Evolutionary conservation across 106 monocot species (phyloP), one percentile per base, ranked within the genome.

Genomic region (Dactylorhiza incarnata): DNA sequence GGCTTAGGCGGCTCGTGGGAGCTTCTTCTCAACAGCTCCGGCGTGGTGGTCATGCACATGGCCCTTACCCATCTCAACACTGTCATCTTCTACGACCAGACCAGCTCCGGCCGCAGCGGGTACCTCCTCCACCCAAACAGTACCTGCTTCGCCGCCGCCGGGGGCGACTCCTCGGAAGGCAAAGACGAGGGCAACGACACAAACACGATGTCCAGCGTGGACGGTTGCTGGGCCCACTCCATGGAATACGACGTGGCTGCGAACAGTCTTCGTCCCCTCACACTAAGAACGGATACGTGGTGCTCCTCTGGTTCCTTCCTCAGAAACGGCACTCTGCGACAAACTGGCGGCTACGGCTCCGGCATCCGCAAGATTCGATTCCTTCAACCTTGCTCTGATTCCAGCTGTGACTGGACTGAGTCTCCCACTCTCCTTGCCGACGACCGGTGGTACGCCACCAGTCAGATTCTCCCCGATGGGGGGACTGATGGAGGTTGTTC

Each of bases 1-100:
- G 68, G 43, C 23, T 16, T 49, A 17, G 59, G 59, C 49, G 81
- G 84, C 45, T 45, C 58, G 5, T 88, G 85, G 88, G 66, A 85
- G 68, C 76, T 88, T 10, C 82, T 88, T 20, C 85, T 85, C 49
- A 80, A 85, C 80, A 88, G 52, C 82, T 75, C 82, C 68, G 88
- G 88, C 74, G 80, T 85, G 5, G 85, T 85, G 7, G 88, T 85
- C 24, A 88, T 88, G 85, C 88, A 88, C 80, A 85, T 88, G 88
- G 67, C 79, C 9, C 76, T 85, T 11, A 85, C 85, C 6, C 62
- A 82, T 49, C 74, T 50, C 51, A 74, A 78, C 79, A 88, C 84
- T 20, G 82, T 85, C 43, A 16, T 88, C 74, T 77, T 88, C 66
- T 88, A 80, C 65, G 84, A 88, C 49, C 88, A 85, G 74, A 82